phyloP scores from a whole-genome alignment of 2,329 filamentous ascomycete species.

The Colletotrichum truncatum region DNA sequence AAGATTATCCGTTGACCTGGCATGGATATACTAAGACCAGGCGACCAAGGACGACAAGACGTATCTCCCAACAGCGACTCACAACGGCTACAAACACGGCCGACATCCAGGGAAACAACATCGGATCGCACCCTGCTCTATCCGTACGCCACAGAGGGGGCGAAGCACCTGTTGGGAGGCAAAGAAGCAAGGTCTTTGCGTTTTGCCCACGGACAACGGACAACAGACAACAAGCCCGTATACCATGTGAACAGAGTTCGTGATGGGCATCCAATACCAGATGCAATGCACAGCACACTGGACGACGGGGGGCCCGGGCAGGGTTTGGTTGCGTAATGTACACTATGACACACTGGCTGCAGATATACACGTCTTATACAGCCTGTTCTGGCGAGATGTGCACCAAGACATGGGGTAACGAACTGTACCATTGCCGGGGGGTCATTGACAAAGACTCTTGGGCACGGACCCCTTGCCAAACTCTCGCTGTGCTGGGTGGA shows the following conservation, averaged over 20 bases:
- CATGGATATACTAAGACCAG: no score
- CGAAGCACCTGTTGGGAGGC: not conserved
- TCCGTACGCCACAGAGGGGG: not conserved
- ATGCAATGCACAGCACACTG: conserved; percentile 8
- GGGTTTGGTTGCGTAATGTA: not conserved
- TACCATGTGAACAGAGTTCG: not conserved
- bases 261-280: conserved; percentile 4
- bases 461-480: conserved; percentile 21
- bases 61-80: no score
- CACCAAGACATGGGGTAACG: not conserved
- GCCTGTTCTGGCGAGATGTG: not conserved
- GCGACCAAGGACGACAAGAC: no score
- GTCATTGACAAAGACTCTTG: not conserved
- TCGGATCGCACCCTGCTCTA: not conserved
- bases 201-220: conserved; percentile 1
- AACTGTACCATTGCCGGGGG: not conserved
- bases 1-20: no score
- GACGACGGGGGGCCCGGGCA: not conserved
- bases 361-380: not conserved
- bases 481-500: conserved; percentile 7
- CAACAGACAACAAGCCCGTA: not conserved
- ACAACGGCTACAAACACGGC: not conserved
- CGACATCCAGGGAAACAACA: not conserved
- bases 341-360: not conserved
- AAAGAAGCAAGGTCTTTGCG: conserved; percentile 13